A percentile compares a stretch with the other conserved stretches of the same genome.
These are phyloP conservation scores for Euphorbia celastroides DNA, from an alignment of 441 rosid genomes.

Conservation along the genomic window DNA sequence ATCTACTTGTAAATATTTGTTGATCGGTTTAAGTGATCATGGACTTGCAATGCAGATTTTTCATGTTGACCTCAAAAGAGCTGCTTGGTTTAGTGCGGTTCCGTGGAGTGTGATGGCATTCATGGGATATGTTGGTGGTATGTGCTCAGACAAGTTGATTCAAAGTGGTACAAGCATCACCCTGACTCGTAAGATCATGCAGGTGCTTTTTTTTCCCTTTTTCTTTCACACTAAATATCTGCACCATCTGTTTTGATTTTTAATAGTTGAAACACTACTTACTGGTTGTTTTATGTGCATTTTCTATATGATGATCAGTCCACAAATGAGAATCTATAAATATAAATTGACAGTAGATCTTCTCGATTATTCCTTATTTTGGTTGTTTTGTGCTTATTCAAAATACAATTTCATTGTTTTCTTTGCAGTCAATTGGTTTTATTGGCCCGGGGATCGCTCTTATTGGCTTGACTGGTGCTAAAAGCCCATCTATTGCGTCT, in stretches of 20 bases:
- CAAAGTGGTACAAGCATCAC: constrained; percentile 65
- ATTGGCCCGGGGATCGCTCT: constrained; percentile 78
- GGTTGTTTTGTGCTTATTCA: neutral
- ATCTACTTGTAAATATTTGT: no score
- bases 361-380: neutral
- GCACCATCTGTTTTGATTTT: neutral
- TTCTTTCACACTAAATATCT: neutral
- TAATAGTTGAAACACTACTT: neutral
- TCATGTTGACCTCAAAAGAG: constrained; percentile 78
- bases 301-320: neutral
- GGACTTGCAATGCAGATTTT: constrained; percentile 65
- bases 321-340: neutral
- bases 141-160: constrained; percentile 75
- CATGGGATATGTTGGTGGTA: constrained; percentile 77
- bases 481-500: constrained; percentile 62
- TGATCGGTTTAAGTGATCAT: no score
- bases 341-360: neutral
- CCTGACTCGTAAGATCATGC: constrained; percentile 86
- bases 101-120: constrained; percentile 99
- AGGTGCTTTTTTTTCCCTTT: constrained; percentile 40
- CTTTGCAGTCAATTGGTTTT: constrained; percentile 83
- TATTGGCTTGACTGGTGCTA: constrained; percentile 71
- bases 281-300: neutral
- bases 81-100: constrained; percentile 96
- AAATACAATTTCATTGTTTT: constrained; percentile 14